These are phyloP conservation scores for Boletus pseudo-olivaceus DNA, from an alignment of 768 basidiomycete species.

Conservation along the genomic window DNA sequence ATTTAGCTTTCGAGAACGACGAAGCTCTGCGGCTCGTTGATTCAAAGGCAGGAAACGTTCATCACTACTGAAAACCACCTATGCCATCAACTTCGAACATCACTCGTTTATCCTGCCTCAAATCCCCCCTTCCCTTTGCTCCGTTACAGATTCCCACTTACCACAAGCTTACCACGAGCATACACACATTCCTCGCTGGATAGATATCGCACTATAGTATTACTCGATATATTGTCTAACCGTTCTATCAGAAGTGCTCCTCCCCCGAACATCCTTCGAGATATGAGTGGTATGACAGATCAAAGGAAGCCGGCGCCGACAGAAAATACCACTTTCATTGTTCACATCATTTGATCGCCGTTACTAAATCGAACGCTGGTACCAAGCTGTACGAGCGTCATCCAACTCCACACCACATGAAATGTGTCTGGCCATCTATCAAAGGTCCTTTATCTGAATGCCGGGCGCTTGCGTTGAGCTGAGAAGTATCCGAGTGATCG, in stretches of 20 bases:
- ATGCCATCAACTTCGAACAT: not conserved
- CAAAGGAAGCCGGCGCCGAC: slow-evolving; percentile 1
- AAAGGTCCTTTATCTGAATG: slow-evolving; percentile 80
- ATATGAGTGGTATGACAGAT: not conserved
- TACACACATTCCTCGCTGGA: not conserved
- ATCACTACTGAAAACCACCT: slow-evolving; percentile 6
- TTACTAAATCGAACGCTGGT: slow-evolving; percentile 16
- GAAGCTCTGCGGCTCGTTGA: slow-evolving; percentile 9
- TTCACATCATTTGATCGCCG: slow-evolving; percentile 21
- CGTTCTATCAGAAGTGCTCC: not conserved
- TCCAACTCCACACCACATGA: not conserved
- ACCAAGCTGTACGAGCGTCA: slow-evolving; percentile 24
- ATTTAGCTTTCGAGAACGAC: not conserved
- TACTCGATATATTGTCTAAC: slow-evolving; percentile 2
- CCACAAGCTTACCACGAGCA: not conserved
- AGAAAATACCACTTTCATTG: not conserved
- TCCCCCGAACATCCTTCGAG: not conserved
- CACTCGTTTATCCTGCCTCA: not conserved
- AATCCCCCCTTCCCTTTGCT: not conserved
- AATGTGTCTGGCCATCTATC: slow-evolving; percentile 16
- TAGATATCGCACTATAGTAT: not conserved
- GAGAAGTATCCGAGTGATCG: slow-evolving; percentile 77
- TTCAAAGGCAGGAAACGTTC: slow-evolving; percentile 1
- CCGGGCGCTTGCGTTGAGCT: slow-evolving; percentile 88
- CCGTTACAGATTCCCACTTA: not conserved